phyloP scores from a whole-genome alignment of 371 early-diverging fungal genomes.

The Nematocida ausubeli region DNA sequence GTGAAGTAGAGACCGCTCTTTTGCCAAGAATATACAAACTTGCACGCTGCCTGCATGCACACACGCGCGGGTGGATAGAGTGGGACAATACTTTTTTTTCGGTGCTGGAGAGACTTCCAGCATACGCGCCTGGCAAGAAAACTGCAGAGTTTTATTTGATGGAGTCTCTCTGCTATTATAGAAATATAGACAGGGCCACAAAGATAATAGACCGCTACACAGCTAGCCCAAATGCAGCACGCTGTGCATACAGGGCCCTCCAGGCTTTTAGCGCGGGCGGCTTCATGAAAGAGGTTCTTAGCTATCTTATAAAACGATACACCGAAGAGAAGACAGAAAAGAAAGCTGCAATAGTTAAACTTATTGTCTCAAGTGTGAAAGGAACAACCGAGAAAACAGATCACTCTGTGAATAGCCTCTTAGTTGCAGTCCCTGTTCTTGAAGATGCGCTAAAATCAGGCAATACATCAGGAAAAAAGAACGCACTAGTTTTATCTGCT shows the following conservation, averaged over 20 bases:
- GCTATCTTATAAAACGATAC: background rate
- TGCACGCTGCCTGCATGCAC: background rate
- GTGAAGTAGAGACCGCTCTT: background rate
- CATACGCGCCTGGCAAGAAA: background rate
- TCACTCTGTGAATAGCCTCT: too few species aligned
- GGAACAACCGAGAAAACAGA: background rate
- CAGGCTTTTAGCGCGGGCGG: background rate
- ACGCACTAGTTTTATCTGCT: background rate
- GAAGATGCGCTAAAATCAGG: background rate
- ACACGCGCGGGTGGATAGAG: background rate
- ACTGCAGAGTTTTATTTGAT: background rate
- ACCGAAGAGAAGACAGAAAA: background rate
- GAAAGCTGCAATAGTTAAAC: background rate
- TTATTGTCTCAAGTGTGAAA: background rate
- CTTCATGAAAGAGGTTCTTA: background rate
- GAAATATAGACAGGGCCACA: background rate
- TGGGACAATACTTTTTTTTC: slow-evolving; percentile 1
- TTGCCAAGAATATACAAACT: slow-evolving; percentile 3
- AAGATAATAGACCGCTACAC: background rate
- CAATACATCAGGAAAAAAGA: background rate
- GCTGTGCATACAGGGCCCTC: background rate
- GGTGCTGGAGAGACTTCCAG: background rate
- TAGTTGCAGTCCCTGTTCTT: too few species aligned
- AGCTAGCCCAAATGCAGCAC: background rate
- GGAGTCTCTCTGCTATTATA: background rate